These are phyloP conservation scores for Pisolithus sp. DNA, from an alignment of 768 basidiomycete species.

Conservation along the genomic window DNA sequence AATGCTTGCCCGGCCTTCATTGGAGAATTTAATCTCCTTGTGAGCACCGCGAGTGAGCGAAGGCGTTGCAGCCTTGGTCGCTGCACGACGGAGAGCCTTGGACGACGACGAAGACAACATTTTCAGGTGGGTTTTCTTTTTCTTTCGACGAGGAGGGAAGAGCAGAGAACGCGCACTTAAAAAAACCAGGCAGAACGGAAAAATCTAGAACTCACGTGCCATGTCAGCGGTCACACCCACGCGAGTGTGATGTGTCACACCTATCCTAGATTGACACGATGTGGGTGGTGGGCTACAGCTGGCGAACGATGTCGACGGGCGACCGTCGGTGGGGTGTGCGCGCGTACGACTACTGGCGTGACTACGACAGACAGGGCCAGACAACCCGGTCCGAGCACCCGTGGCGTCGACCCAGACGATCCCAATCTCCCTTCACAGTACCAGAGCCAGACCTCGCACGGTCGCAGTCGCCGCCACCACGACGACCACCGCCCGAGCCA, in stretches of 20 bases:
- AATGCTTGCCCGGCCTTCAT: conserved; percentile 90
- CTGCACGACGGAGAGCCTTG: conserved; percentile 61
- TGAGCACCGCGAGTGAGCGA: conserved; percentile 66
- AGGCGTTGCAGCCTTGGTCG: conserved; percentile 50
- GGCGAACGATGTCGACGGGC: too few relatives aligned
- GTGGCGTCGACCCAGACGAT: background rate
- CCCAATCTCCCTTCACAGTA: too few relatives aligned
- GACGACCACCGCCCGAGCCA: background rate
- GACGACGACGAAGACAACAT: conserved; percentile 72
- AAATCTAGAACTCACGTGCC: conserved; percentile 29
- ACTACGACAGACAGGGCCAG: too few relatives aligned
- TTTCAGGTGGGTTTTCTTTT: conserved; percentile 9
- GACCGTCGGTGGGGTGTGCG: background rate
- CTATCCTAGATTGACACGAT: background rate
- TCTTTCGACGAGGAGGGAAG: conserved; percentile 6
- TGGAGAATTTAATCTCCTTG: conserved; percentile 97
- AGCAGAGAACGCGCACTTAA: conserved; percentile 11
- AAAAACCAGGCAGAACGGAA: conserved; percentile 22
- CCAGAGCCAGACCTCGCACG: too few relatives aligned
- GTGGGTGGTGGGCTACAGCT: too few relatives aligned
- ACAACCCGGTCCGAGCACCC: background rate
- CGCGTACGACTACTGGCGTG: conserved; percentile 19
- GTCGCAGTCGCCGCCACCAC: background rate
- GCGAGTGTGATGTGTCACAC: background rate
- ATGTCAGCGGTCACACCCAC: conserved; percentile 11